Conservation (phyloP, 345 rosid genomes). For the Eucalyptus erythrocorys region DNA sequence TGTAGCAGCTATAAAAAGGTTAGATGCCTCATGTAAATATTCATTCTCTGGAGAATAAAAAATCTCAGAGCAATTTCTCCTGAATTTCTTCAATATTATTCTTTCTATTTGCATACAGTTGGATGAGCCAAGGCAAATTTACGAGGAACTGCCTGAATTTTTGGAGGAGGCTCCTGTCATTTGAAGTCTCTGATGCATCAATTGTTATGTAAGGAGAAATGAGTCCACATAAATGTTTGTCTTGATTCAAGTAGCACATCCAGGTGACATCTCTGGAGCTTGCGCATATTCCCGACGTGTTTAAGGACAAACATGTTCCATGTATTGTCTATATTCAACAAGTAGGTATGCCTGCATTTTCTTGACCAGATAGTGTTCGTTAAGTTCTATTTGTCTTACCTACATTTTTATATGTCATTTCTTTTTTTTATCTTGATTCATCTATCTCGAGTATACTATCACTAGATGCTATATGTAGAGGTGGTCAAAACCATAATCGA, state of each 20-base stretch:
- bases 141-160: conserved; percentile 86
- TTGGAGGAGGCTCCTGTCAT: conserved; percentile 56
- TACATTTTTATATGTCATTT: neutral
- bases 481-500: neutral
- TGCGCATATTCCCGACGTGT: conserved; percentile 49
- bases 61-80: too few species aligned
- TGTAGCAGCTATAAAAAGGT: too few species aligned
- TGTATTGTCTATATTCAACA: conserved; percentile 71
- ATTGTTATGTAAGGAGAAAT: neutral
- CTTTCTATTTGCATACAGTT: conserved; percentile 20
- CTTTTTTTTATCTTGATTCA: neutral
- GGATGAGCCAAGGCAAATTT: conserved; percentile 93
- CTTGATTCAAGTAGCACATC: conserved; percentile 1
- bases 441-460: too few species aligned
- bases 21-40: too few species aligned
- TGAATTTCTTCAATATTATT: too few species aligned
- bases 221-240: neutral
- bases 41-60: too few species aligned
- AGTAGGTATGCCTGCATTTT: conserved; percentile 58
- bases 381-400: neutral
- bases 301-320: conserved; percentile 39
- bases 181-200: neutral
- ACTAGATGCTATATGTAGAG: neutral
- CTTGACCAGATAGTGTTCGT: neutral
- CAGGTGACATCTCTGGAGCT: conserved; percentile 77